These are phyloP conservation scores for Colletotrichum sp. DNA, from an alignment of 2,329 filamentous ascomycete genomes.

Conservation along the genomic window DNA sequence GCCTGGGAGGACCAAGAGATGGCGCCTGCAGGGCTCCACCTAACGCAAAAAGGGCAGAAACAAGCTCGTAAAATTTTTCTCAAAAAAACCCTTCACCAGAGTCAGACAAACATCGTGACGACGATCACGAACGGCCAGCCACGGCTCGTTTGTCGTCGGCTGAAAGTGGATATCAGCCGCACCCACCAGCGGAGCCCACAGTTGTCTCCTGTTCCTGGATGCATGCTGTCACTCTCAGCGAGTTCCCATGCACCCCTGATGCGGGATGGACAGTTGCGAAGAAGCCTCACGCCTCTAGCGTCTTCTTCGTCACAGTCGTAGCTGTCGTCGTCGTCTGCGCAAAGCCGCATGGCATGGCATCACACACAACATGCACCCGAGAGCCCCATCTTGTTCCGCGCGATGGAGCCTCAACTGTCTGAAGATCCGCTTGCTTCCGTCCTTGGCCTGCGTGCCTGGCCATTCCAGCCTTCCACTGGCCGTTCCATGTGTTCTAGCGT, in stretches of 20 bases:
- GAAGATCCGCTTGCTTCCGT: slow-evolving; percentile 21
- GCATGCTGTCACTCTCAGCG: neutral
- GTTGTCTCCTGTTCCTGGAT: slow-evolving; percentile 2
- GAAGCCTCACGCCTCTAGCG: neutral
- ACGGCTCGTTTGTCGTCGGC: slow-evolving; percentile 21
- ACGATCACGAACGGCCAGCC: slow-evolving; percentile 2
- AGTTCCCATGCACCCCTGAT: neutral
- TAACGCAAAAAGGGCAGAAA: neutral
- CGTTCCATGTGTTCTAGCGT: slow-evolving; percentile 15
- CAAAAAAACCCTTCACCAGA: neutral
- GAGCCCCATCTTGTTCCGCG: slow-evolving; percentile 19
- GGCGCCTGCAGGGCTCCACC: neutral
- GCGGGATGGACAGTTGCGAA: neutral
- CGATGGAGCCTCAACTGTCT: slow-evolving; percentile 1
- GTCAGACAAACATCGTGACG: neutral
- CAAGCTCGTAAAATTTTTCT: neutral
- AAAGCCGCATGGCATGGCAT: neutral
- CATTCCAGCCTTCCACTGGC: slow-evolving; percentile 11
- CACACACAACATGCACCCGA: neutral
- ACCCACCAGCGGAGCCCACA: neutral
- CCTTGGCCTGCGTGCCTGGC: slow-evolving; percentile 9
- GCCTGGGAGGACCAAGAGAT: neutral
- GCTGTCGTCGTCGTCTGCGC: neutral
- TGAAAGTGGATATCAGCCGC: slow-evolving; percentile 15
- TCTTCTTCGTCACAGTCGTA: neutral